Evolutionary conservation across 2,329 filamentous ascomycete species (phyloP).

Genomic region (Pseudogymnoascus sp.): DNA sequence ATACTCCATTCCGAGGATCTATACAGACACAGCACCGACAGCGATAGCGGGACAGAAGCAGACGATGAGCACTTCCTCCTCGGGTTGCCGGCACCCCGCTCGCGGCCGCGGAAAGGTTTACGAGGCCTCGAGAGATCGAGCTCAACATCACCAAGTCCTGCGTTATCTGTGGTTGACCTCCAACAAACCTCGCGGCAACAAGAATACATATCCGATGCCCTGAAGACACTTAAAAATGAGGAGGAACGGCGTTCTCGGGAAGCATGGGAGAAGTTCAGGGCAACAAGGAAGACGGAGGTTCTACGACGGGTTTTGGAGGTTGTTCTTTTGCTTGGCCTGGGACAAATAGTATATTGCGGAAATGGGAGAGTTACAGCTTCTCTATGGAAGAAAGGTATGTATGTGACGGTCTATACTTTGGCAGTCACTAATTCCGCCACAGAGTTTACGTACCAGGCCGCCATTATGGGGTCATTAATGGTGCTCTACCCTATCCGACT

Average conservation of each 20-base stretch:
- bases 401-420: neutral
- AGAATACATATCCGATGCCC: conserved; percentile 12
- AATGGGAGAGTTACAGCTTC: conserved; percentile 13
- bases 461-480: conserved; percentile 35
- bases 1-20: conserved; percentile 28
- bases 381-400: conserved; percentile 46
- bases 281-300: conserved; percentile 40
- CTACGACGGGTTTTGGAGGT: conserved; percentile 47
- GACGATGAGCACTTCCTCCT: conserved; percentile 89
- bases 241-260: conserved; percentile 19
- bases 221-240: neutral
- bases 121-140: conserved; percentile 50
- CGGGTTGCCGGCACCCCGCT: conserved; percentile 72
- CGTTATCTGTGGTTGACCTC: conserved; percentile 41
- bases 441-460: conserved; percentile 26
- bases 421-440: conserved; percentile 17
- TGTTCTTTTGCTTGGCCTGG: conserved; percentile 43
- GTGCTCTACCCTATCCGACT: conserved; percentile 54
- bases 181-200: conserved; percentile 30
- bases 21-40: conserved; percentile 38
- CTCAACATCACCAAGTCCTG: conserved; percentile 49
- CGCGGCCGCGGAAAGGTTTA: conserved; percentile 69
- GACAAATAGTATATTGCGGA: conserved; percentile 36
- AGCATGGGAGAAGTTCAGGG: conserved; percentile 33
- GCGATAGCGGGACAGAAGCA: conserved; percentile 89